Percentiles rank a stretch among this genome's conserved stretches.
Evolutionary conservation across 2,329 filamentous ascomycete genomes (phyloP).

Genomic region (Aureobasidium uvarum): DNA sequence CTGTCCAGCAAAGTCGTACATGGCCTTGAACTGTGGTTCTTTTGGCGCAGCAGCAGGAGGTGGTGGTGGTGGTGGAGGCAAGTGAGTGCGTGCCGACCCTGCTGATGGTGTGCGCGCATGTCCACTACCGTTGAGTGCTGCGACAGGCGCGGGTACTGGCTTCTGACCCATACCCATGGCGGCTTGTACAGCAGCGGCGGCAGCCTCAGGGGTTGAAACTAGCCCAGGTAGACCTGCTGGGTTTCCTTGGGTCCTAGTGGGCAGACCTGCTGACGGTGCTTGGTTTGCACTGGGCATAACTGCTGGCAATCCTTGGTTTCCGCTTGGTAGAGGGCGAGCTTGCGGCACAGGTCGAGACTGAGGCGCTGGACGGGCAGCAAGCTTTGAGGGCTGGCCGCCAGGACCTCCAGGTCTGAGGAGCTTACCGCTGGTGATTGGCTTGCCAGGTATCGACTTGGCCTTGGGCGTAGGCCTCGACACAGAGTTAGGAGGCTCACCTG

Average conservation of each 20-base stretch:
- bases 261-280: constrained; percentile 29
- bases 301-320: constrained; percentile 12
- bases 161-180: constrained; percentile 38
- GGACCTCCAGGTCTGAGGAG: constrained; percentile 89
- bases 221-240: constrained; percentile 28
- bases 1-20: constrained; percentile 89
- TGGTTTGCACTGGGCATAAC: constrained; percentile 33
- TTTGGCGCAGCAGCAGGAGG: constrained; percentile 58
- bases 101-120: constrained; percentile 45
- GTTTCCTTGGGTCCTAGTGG: constrained; percentile 30
- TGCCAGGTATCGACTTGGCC: constrained; percentile 78
- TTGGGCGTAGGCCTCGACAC: constrained; percentile 81
- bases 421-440: constrained; percentile 90
- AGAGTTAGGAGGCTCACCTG: constrained; percentile 79
- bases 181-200: constrained; percentile 48
- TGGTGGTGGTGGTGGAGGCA: constrained; percentile 62
- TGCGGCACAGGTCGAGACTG: constrained; percentile 51
- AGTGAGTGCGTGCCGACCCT: constrained; percentile 46
- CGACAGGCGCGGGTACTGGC: constrained; percentile 49
- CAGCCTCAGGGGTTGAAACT: constrained; percentile 42
- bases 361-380: constrained; percentile 53
- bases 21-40: constrained; percentile 80
- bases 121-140: constrained; percentile 50
- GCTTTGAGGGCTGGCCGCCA: constrained; percentile 72
- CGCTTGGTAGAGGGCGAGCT: constrained; percentile 40